Evolutionary conservation across 345 rosid species (phyloP).

Genomic region (Carallia pectinifolia): DNA sequence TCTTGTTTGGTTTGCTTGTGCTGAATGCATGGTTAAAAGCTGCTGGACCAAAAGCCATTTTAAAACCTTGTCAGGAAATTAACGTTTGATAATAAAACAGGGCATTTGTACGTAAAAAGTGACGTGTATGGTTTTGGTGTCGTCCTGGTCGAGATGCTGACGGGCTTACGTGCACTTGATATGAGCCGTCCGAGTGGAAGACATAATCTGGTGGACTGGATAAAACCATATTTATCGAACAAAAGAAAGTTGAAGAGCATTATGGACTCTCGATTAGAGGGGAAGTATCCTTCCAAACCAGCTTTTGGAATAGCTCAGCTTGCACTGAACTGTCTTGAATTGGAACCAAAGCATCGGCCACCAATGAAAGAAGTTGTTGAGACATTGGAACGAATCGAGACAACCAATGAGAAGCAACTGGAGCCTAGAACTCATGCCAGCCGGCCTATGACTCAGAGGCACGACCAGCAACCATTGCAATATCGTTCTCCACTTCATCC

Average conservation of each 20-base stretch:
- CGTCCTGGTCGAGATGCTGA: conserved; percentile 79
- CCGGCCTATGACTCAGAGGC: conserved; percentile 24
- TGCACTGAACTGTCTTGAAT: conserved; percentile 64
- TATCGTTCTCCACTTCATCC: conserved; percentile 55
- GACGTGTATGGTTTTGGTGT: conserved; percentile 95
- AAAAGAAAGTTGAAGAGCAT: conserved; percentile 63
- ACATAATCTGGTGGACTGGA: conserved; percentile 74
- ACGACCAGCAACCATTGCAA: conserved; percentile 41
- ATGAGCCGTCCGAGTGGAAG: conserved; percentile 62
- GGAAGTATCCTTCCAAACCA: conserved; percentile 70
- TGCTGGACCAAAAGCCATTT: background rate
- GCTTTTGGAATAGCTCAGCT: conserved; percentile 68
- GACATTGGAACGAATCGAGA: conserved; percentile 51
- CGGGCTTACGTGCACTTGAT: conserved; percentile 77
- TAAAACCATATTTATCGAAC: conserved; percentile 70
- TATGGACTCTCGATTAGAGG: conserved; percentile 76
- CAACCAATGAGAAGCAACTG: conserved; percentile 44
- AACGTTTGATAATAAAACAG: conserved; percentile 39
- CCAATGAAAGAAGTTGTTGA: conserved; percentile 78
- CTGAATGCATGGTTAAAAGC: background rate
- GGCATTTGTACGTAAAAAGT: conserved; percentile 92
- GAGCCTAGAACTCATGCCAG: conserved; percentile 52
- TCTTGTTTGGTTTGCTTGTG: conserved; percentile 5
- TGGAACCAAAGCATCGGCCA: conserved; percentile 75
- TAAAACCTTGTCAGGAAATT: conserved; percentile 8